phyloP scores from a whole-genome alignment of 2,329 filamentous ascomycete species.

The Tolypocladium nubicola region DNA sequence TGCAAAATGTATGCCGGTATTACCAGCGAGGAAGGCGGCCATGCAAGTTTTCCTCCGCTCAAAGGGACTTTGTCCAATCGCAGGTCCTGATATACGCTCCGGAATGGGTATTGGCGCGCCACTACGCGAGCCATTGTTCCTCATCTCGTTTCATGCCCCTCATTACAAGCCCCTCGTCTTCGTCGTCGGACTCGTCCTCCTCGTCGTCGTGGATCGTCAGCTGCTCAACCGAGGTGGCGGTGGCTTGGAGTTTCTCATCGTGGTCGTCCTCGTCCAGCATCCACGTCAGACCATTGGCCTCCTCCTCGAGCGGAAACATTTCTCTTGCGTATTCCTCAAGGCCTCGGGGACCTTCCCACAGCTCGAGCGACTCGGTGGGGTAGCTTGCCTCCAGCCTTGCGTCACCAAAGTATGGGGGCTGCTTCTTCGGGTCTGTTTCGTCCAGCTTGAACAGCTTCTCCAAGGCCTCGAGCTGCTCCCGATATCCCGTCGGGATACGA shows the following conservation, averaged over 20 bases:
- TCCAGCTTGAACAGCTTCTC: constrained; percentile 47
- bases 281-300: constrained; percentile 88
- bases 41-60: not conserved
- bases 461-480: constrained; percentile 68
- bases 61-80: not conserved
- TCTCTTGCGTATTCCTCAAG: constrained; percentile 92
- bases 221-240: constrained; percentile 26
- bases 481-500: constrained; percentile 77
- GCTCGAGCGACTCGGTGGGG: constrained; percentile 62
- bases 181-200: constrained; percentile 35
- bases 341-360: constrained; percentile 87
- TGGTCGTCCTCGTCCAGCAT: constrained; percentile 54
- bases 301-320: constrained; percentile 89
- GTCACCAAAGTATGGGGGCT: constrained; percentile 55
- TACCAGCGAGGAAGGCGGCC: not conserved
- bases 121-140: constrained; percentile 47
- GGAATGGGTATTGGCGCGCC: not conserved
- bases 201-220: constrained; percentile 30
- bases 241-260: constrained; percentile 23
- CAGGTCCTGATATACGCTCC: not conserved
- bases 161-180: constrained; percentile 50
- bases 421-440: constrained; percentile 40
- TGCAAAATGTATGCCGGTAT: not conserved
- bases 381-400: constrained; percentile 48
- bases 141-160: constrained; percentile 45